phyloP scores from a whole-genome alignment of 345 rosid genomes.

The Fremontodendron californicum region DNA sequence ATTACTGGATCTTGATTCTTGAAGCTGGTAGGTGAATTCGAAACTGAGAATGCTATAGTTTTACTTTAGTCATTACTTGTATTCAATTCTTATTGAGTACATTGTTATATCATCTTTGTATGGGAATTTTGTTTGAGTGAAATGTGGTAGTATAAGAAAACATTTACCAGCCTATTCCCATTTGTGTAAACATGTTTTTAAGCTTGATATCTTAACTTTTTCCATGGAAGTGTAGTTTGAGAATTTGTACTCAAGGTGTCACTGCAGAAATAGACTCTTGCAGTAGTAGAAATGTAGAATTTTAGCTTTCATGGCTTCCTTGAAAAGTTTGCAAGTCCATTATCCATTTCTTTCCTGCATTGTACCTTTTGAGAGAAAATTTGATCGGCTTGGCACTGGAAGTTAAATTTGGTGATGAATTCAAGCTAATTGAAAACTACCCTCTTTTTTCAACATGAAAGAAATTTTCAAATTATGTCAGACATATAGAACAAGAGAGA shows the following conservation, averaged over 20 bases:
- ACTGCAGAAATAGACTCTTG: background rate
- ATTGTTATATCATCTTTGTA: background rate
- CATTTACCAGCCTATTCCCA: background rate
- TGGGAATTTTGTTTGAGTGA: background rate
- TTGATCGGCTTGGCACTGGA: background rate
- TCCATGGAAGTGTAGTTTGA: background rate
- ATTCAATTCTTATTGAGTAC: background rate
- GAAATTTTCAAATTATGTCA: no score
- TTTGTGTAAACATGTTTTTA: background rate
- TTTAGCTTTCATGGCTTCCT: background rate
- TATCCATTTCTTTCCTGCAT: background rate
- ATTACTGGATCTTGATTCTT: background rate
- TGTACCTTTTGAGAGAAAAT: background rate
- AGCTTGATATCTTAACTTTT: background rate
- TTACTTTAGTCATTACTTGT: background rate
- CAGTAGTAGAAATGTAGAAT: background rate
- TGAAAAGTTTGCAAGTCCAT: background rate
- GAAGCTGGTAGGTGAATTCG: slow-evolving; percentile 4
- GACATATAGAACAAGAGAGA: no score
- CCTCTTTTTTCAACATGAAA: background rate
- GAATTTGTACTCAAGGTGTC: background rate
- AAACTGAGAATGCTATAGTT: background rate
- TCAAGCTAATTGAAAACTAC: background rate
- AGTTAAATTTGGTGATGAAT: background rate
- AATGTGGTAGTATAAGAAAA: background rate